A percentile compares a stretch with the other conserved stretches of the same genome.
Evolutionary conservation across 176 grass and related monocot genomes (phyloP).

Genomic region (Bromus sterilis): DNA sequence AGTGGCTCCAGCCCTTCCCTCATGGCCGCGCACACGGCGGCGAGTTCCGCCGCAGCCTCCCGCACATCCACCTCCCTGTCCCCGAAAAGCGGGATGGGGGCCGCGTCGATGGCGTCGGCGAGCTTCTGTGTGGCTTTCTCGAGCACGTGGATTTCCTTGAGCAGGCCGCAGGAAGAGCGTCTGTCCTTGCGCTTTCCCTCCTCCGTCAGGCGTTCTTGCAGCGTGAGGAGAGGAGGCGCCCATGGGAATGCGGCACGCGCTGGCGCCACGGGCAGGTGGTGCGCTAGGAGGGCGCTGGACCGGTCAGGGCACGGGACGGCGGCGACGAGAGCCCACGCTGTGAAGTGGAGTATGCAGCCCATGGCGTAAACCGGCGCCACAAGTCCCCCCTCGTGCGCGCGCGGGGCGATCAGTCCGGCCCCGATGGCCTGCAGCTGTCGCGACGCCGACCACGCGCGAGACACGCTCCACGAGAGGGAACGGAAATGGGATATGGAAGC

Average conservation of each 20-base stretch:
- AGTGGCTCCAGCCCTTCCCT: slow-evolving; percentile 76
- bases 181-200: slow-evolving; percentile 90
- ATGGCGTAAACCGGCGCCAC: slow-evolving; percentile 75
- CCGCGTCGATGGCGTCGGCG: slow-evolving; percentile 49
- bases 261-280: slow-evolving; percentile 45
- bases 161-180: slow-evolving; percentile 54
- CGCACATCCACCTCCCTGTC: slow-evolving; percentile 61
- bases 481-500: slow-evolving; percentile 60
- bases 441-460: slow-evolving; percentile 77
- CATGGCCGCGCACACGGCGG: slow-evolving; percentile 45
- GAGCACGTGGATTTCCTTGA: slow-evolving; percentile 69
- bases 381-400: slow-evolving; percentile 72
- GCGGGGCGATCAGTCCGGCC: slow-evolving; percentile 57
- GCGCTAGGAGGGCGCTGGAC: slow-evolving; percentile 44
- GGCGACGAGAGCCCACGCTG: slow-evolving; percentile 70
- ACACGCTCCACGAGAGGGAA: slow-evolving; percentile 93
- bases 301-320: slow-evolving; percentile 93
- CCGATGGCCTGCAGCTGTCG: slow-evolving; percentile 82
- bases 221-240: slow-evolving; percentile 63
- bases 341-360: slow-evolving; percentile 69
- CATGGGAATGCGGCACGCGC: slow-evolving; percentile 56
- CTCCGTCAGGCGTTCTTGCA: slow-evolving; percentile 76
- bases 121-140: slow-evolving; percentile 65
- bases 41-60: slow-evolving; percentile 52
- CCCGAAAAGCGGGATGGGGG: slow-evolving; percentile 46